Evolutionary conservation across 2,329 filamentous ascomycete genomes (phyloP), one percentile per base, ranked within the genome.

Genomic region (Fusarium aywerte): DNA sequence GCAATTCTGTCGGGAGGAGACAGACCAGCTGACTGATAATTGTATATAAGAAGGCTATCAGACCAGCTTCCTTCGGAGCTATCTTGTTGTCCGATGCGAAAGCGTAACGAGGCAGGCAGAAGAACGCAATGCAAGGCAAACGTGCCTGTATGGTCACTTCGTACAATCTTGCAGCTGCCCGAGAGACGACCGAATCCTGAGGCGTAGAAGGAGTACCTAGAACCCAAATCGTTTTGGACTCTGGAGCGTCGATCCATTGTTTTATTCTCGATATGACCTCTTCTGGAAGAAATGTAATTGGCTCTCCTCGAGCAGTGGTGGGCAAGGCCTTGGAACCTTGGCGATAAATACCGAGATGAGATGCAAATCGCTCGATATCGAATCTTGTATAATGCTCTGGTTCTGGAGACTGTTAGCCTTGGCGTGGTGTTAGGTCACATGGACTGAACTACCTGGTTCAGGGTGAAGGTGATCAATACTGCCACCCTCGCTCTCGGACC

Each of bases 381-480:
- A 13, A 29, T 18, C 40, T n/a, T 3, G 40, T 18, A 7, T 4
- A 29, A 5, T 18, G 3, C 12, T 43, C 40, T 9, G 2, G 5
- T 13, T 29, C 40, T 43, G 4, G 4, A 7, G 7, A 11, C 1
- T 6, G 11, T 43, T n/a, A 43, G 12, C 2, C 4, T 20, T 25
- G 3, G n/a, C n/a, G n/a, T n/a, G n/a, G n/a, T n/a, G 13, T 4
- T 2, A 18, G 11, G 4, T 3, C 13, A 12, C 8, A 18, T 5
- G 7, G 4, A 29, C 13, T 1, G 3, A 43, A 16, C 15, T 7
- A 20, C 40, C 11, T 18, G 27, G 7, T 13, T 29, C 40, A 1
- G 25, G 18, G 7, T 29, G 16, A 5, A 20, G 1, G 3, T 12
- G 13, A 8, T 29, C 40, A 18, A 4, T 12, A 13, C 5, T 18